A percentile compares a stretch with the other conserved stretches of the same genome.
Conservation (phyloP, 2,329 filamentous ascomycete genomes). For the Tolypocladium endophyticum region DNA sequence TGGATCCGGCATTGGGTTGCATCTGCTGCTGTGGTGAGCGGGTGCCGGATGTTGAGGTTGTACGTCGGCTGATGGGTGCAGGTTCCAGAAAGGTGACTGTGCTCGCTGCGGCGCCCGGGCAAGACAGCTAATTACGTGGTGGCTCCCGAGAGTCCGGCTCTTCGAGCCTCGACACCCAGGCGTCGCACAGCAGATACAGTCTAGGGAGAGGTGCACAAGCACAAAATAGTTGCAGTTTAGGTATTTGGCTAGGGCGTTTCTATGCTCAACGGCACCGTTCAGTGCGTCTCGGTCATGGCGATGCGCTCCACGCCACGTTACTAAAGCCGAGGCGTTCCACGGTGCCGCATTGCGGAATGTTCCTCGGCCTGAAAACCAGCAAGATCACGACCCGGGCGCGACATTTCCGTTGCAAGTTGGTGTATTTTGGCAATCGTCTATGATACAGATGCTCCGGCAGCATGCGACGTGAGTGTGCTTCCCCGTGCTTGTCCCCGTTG, state of each 20-base stretch:
- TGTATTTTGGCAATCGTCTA: constrained; percentile 21
- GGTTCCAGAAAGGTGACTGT: not conserved
- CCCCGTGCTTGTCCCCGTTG: constrained; percentile 10
- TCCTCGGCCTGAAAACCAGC: not conserved
- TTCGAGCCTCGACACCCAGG: not conserved
- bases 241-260: not conserved
- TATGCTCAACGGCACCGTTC: not conserved
- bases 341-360: not conserved
- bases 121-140: not conserved
- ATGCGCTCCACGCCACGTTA: not conserved
- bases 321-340: not conserved
- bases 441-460: constrained; percentile 20
- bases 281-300: not conserved
- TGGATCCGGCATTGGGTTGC: constrained; percentile 3
- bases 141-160: not conserved
- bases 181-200: not conserved
- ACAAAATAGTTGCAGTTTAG: not conserved
- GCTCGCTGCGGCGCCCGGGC: not conserved
- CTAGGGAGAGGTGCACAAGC: not conserved
- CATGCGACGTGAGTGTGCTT: constrained; percentile 12
- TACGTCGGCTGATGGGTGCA: not conserved
- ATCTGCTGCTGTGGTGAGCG: not conserved
- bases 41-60: not conserved
- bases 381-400: not conserved
- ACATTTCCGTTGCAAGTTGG: constrained; percentile 11